Percentiles rank a stretch among this genome's conserved stretches.
Evolutionary conservation across 1,284 basidiomycete species (phyloP).

Genomic region (Cryptococcus sp.): DNA sequence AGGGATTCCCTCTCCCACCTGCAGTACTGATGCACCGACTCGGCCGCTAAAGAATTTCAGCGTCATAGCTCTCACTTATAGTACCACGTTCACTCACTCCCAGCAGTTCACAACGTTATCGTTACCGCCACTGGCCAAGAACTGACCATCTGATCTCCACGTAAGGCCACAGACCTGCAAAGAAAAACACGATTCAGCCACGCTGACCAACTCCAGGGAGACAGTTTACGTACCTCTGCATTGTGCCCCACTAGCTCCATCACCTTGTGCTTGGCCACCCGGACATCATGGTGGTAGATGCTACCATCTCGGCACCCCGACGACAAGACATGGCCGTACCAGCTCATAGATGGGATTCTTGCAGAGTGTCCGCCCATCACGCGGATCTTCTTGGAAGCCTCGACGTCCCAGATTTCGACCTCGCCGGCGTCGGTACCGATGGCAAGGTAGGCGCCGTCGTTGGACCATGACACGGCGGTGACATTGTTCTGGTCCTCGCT

Average conservation of each 20-base stretch:
- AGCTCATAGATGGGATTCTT: slow-evolving; percentile 75
- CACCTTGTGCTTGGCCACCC: slow-evolving; percentile 80
- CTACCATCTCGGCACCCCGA: slow-evolving; percentile 86
- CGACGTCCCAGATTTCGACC: slow-evolving; percentile 95
- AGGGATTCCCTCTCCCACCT: slow-evolving; percentile 50
- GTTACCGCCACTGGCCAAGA: slow-evolving; percentile 91
- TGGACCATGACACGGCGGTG: slow-evolving; percentile 32
- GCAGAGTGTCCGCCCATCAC: slow-evolving; percentile 78
- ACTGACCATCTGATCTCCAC: slow-evolving; percentile 77
- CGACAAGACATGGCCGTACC: slow-evolving; percentile 80
- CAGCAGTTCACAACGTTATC: slow-evolving; percentile 96
- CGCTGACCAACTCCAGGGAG: slow-evolving; percentile 1
- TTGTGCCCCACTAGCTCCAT: slow-evolving; percentile 82
- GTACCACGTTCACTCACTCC: slow-evolving; percentile 57
- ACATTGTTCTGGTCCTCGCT: slow-evolving; percentile 22
- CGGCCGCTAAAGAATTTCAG: slow-evolving; percentile 53
- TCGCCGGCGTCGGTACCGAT: slow-evolving; percentile 80
- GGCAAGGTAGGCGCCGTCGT: slow-evolving; percentile 59
- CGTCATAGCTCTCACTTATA: not conserved
- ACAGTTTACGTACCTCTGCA: slow-evolving; percentile 71
- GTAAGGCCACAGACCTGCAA: slow-evolving; percentile 44
- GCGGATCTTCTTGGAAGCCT: slow-evolving; percentile 72
- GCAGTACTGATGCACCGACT: slow-evolving; percentile 51
- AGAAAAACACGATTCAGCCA: not conserved
- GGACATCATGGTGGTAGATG: slow-evolving; percentile 92